A percentile compares a stretch with the other conserved stretches of the same genome.
These are phyloP conservation scores for Aphanomyces astaci DNA, from an alignment of 352 stramenopile species.

Conservation along the genomic window DNA sequence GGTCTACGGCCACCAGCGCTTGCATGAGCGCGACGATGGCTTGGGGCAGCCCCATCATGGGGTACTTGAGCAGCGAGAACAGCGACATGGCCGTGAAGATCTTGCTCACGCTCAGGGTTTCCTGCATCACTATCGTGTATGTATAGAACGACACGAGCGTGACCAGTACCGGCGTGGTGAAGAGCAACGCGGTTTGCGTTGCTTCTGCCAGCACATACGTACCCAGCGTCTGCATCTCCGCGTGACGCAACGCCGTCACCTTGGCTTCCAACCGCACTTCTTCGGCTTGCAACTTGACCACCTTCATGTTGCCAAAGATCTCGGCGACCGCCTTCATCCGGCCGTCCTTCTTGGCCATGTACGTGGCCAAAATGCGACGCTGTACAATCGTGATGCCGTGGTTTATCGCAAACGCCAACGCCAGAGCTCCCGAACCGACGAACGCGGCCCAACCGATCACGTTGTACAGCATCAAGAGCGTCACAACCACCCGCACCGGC, in stretches of 20 bases:
- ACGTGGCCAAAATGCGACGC: not conserved
- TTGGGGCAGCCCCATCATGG: conserved; percentile 93
- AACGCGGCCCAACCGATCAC: conserved; percentile 1
- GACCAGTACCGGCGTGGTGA: conserved; percentile 87
- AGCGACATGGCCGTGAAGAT: conserved; percentile 92
- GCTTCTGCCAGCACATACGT: conserved; percentile 48
- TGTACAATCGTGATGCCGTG: not conserved
- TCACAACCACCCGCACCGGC: not conserved
- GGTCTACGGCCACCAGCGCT: conserved; percentile 63
- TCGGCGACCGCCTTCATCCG: conserved; percentile 6
- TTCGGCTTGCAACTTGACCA: conserved; percentile 11
- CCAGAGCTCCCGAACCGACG: conserved; percentile 31
- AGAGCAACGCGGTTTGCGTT: conserved; percentile 55
- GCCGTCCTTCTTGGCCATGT: not conserved
- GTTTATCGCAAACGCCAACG: not conserved
- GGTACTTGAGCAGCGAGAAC: conserved; percentile 96
- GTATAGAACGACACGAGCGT: conserved; percentile 84
- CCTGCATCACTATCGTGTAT: conserved; percentile 61
- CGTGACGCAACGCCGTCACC: conserved; percentile 40
- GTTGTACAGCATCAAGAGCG: conserved; percentile 14
- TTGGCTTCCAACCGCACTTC: not conserved
- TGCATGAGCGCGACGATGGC: conserved; percentile 94
- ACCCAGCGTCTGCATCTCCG: conserved; percentile 73
- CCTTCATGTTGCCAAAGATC: conserved; percentile 10
- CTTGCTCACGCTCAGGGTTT: conserved; percentile 86